Conservation (phyloP, 192 early-diverging fungal species). For the Oehlia diaphana region DNA sequence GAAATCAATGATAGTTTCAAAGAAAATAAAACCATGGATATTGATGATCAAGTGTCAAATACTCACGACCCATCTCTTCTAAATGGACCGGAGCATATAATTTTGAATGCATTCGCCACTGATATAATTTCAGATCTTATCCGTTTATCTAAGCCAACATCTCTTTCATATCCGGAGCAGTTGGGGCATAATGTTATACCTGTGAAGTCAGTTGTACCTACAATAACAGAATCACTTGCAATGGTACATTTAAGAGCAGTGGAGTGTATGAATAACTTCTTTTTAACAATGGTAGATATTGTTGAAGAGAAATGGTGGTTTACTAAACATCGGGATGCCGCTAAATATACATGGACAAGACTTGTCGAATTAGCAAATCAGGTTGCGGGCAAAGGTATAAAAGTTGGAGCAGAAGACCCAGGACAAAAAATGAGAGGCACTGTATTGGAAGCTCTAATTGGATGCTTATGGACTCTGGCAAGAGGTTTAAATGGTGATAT, state of each 20-base stretch:
- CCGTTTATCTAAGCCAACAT: conserved; percentile 48
- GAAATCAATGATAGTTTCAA: conserved; percentile 36
- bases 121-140: conserved; percentile 51
- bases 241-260: conserved; percentile 67
- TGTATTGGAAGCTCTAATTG: conserved; percentile 65
- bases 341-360: conserved; percentile 55
- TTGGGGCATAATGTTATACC: conserved; percentile 32
- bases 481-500: conserved; percentile 64
- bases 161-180: conserved; percentile 50
- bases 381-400: conserved; percentile 49
- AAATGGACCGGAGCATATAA: conserved; percentile 33
- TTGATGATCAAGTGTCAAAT: conserved; percentile 43
- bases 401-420: conserved; percentile 48
- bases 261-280: conserved; percentile 75
- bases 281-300: conserved; percentile 68
- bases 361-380: conserved; percentile 59
- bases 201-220: conserved; percentile 32
- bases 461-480: conserved; percentile 77
- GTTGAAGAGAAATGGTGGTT: conserved; percentile 67
- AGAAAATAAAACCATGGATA: conserved; percentile 46
- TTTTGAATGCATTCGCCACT: conserved; percentile 49
- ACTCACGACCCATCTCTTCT: conserved; percentile 38
- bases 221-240: conserved; percentile 52
- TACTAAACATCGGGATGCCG: conserved; percentile 44
- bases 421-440: conserved; percentile 54